Evolutionary conservation across 1,139 yeast genomes (phyloP), one percentile per base, ranked within the genome.

Genomic region (Candida smagusa): DNA sequence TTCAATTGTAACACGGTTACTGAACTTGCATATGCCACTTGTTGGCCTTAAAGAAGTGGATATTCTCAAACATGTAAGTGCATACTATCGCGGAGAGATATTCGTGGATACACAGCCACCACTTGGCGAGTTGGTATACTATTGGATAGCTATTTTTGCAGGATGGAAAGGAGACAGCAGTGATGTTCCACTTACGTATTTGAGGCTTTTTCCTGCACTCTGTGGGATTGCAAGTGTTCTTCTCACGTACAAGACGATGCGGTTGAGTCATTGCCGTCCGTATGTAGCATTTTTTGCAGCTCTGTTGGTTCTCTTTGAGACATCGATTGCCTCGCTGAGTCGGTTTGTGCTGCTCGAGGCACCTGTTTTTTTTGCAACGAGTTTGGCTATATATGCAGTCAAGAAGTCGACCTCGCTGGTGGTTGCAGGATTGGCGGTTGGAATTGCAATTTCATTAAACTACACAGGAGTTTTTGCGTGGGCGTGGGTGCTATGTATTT

Each of bases 81-180:
- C 74, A 42, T 87, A 84, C 62, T 60, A 70, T 44, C 63, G 63
- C 30, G 86, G 88, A n/a, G 68, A 72, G 31, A 82, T 77, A 47
- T 81, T 77, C 50, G 53, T 80, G 12, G 84, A 77, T 45, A 67
- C 72, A 2, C 77, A 81, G 39, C 89, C 90, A 0, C 89, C 90
- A 2, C 59, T 83, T 30, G 73, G 65, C 5, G 68, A 75, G 31
- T 49, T 83, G 41, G 40, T 79, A 1, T 79, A 69, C 49, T 65
- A 69, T 33, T 59, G 63, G 46, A 45, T 78, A 8, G 72, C 77
- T 0, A 47, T 56, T 16, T 11, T 65, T 2, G 53, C 57, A 19
- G 73, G 75, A 2, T 79, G 75, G 60, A 57, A 68, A 42, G 83
- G 81, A 0, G 26, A n/a, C 11, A n/a, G 11, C 6, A n/a, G 9